Evolutionary conservation across 306 rosid species (phyloP).

Genomic region (Castanopsis chinensis): DNA sequence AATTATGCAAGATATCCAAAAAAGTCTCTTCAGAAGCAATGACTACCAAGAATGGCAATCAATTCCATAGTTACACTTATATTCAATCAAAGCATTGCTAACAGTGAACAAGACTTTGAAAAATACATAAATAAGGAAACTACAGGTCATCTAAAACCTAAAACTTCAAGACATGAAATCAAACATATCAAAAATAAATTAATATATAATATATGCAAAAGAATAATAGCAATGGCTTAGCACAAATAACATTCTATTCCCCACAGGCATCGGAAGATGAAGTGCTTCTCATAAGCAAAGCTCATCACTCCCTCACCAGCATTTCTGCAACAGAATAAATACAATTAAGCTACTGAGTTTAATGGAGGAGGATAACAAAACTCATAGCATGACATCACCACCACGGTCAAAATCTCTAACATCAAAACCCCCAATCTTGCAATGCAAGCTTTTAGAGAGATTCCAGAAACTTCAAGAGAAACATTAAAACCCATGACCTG

Average conservation of each 20-base stretch:
- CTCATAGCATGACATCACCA: slow-evolving; percentile 55
- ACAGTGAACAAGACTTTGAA: neutral
- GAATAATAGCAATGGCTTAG: slow-evolving; percentile 43
- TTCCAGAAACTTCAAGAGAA: slow-evolving; percentile 42
- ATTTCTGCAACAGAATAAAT: slow-evolving; percentile 89
- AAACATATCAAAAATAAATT: slow-evolving; percentile 26
- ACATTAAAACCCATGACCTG: slow-evolving; percentile 55
- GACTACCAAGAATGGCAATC: neutral
- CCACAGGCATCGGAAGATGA: slow-evolving; percentile 68
- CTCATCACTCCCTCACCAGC: slow-evolving; percentile 83
- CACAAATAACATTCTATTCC: slow-evolving; percentile 50
- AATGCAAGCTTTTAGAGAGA: slow-evolving; percentile 53
- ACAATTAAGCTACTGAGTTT: slow-evolving; percentile 64
- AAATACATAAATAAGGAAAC: slow-evolving; percentile 22
- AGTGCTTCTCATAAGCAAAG: slow-evolving; percentile 77
- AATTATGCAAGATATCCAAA: neutral
- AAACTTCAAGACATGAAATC: slow-evolving; percentile 20
- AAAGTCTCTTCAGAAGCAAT: neutral
- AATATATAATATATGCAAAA: slow-evolving; percentile 22
- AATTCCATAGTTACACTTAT: neutral
- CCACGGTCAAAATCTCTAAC: slow-evolving; percentile 35
- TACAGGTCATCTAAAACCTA: slow-evolving; percentile 27
- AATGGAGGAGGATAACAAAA: slow-evolving; percentile 53
- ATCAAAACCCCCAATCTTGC: slow-evolving; percentile 50
- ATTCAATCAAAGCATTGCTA: neutral